Conservation (phyloP, 371 early-diverging fungal species). For the Actinomucor elegans region DNA sequence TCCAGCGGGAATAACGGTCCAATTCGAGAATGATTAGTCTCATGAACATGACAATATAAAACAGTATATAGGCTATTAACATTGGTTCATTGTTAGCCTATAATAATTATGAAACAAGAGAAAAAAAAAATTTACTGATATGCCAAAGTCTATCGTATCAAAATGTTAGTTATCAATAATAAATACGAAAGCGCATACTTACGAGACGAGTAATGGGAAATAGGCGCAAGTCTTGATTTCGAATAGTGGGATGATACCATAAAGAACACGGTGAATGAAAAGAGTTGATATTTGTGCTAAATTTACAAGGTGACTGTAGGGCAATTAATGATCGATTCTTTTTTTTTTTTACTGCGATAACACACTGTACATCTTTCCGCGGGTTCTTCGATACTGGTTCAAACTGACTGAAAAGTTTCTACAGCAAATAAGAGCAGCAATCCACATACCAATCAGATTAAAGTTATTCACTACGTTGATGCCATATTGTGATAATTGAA, state of each 20-base stretch:
- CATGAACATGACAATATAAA: constrained; percentile 48
- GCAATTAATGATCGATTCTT: no score
- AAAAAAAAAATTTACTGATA: constrained; percentile 23
- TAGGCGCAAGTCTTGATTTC: constrained; percentile 44
- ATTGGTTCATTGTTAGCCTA: not conserved
- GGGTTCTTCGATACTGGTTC: constrained; percentile 37
- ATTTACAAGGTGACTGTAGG: constrained; percentile 43
- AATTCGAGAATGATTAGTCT: constrained; percentile 41
- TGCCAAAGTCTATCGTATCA: constrained; percentile 31
- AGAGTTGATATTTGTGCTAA: constrained; percentile 39
- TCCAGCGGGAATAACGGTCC: constrained; percentile 34
- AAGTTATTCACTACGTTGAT: constrained; percentile 38
- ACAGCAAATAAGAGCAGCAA: constrained; percentile 35
- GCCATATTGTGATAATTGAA: constrained; percentile 37
- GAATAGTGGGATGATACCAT: constrained; percentile 45
- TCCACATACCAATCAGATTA: constrained; percentile 51
- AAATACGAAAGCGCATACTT: constrained; percentile 15
- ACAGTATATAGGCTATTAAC: constrained; percentile 28
- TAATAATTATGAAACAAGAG: not conserved
- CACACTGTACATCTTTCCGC: constrained; percentile 36
- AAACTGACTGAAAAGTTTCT: constrained; percentile 37
- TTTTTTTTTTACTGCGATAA: not conserved
- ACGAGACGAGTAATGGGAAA: constrained; percentile 49
- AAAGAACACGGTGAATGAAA: constrained; percentile 33
- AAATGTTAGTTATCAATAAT: not conserved